Conservation (phyloP, 2,329 filamentous ascomycete genomes). For the Sporothrix luriei region DNA sequence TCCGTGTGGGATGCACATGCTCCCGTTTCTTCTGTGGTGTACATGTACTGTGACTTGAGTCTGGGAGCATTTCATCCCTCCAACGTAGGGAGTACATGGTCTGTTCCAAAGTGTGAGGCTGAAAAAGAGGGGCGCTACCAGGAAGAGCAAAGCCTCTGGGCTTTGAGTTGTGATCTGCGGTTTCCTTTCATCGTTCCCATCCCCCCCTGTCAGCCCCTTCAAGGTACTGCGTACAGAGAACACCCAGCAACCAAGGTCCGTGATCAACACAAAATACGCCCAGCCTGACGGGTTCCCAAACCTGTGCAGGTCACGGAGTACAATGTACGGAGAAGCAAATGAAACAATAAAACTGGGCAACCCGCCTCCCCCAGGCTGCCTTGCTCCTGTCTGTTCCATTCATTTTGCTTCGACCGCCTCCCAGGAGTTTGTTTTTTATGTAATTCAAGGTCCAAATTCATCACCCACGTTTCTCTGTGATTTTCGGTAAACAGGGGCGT, state of each 20-base stretch:
- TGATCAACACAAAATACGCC: conserved; percentile 14
- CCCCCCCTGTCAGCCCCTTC: neutral
- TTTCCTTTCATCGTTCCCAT: neutral
- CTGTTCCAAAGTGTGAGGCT: neutral
- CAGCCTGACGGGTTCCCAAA: neutral
- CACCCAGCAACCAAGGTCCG: neutral
- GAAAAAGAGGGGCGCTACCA: neutral
- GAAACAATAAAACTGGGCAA: neutral
- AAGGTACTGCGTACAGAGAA: neutral
- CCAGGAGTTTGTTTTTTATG: neutral
- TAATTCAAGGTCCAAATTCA: neutral
- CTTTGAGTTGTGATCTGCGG: neutral
- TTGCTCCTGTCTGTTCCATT: neutral
- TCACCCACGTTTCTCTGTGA: neutral
- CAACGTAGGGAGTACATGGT: too few relatives aligned
- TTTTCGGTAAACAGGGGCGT: neutral
- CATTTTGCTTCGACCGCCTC: neutral
- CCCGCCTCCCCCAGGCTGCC: neutral
- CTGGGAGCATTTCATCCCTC: too few relatives aligned
- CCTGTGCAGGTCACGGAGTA: neutral
- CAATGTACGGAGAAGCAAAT: neutral
- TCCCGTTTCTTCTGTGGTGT: neutral
- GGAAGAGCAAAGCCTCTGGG: neutral
- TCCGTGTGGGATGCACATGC: neutral
- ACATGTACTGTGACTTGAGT: too few relatives aligned